Percentiles rank a stretch among this genome's conserved stretches.
These are phyloP conservation scores for Hypomyces perniciosus DNA, from an alignment of 2,329 filamentous ascomycete species.

Conservation along the genomic window DNA sequence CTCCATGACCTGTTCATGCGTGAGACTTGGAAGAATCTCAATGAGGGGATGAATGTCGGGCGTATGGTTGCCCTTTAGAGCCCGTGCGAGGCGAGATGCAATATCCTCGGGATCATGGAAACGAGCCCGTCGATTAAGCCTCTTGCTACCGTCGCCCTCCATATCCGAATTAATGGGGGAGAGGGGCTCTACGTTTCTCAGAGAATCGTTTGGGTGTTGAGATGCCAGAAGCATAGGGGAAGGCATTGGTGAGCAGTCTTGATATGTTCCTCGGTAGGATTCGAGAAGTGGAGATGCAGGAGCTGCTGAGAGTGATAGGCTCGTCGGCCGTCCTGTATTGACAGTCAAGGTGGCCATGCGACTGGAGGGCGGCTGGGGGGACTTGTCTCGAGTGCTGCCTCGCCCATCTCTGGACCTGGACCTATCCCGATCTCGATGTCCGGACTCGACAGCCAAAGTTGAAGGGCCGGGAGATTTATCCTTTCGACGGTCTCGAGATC, in stretches of 20 bases:
- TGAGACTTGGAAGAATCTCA: slow-evolving; percentile 76
- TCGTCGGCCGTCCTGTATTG: slow-evolving; percentile 36
- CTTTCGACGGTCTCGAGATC: slow-evolving; percentile 28
- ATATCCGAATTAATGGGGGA: slow-evolving; percentile 47
- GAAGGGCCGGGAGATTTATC: slow-evolving; percentile 23
- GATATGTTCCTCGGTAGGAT: slow-evolving; percentile 89
- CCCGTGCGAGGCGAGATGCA: slow-evolving; percentile 67
- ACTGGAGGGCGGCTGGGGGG: slow-evolving; percentile 42
- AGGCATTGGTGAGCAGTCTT: slow-evolving; percentile 91
- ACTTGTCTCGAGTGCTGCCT: slow-evolving; percentile 34
- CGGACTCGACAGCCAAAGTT: slow-evolving; percentile 18
- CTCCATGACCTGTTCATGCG: slow-evolving; percentile 81
- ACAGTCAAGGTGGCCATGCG: slow-evolving; percentile 51
- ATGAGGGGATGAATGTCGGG: slow-evolving; percentile 68
- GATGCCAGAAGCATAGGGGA: slow-evolving; percentile 62
- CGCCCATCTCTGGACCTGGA: slow-evolving; percentile 27
- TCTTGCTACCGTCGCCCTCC: slow-evolving; percentile 34
- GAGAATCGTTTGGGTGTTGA: slow-evolving; percentile 42
- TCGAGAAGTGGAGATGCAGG: slow-evolving; percentile 83
- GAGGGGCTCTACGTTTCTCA: slow-evolving; percentile 42
- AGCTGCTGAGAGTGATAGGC: slow-evolving; percentile 46
- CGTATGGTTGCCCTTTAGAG: slow-evolving; percentile 60
- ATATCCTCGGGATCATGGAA: slow-evolving; percentile 83
- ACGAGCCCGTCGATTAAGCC: slow-evolving; percentile 55
- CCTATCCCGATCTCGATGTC: slow-evolving; percentile 13